phyloP scores from a whole-genome alignment of 441 rosid genomes.

The Gossypium lobatum region DNA sequence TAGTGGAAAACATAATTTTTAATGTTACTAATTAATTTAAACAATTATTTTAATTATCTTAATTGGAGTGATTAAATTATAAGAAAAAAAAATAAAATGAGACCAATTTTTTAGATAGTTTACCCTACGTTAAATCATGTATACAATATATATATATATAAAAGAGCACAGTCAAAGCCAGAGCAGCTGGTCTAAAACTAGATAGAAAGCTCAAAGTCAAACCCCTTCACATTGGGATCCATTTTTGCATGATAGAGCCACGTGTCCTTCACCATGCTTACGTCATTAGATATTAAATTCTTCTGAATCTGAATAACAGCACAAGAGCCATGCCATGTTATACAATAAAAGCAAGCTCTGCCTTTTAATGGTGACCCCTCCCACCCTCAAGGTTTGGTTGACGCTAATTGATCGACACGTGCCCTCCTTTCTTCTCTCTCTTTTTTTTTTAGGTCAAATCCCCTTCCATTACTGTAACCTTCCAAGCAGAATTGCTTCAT shows the following conservation, averaged over 20 bases:
- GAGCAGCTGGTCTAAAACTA: not conserved
- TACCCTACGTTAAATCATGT: too few species aligned
- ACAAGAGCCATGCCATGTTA: conserved; percentile 35
- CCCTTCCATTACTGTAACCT: conserved; percentile 5
- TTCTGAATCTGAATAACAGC: not conserved
- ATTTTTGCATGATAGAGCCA: conserved; percentile 14
- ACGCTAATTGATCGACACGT: conserved; percentile 19
- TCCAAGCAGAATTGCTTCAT: conserved; percentile 33
- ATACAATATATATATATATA: too few species aligned
- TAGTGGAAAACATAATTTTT: too few species aligned
- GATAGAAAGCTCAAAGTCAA: not conserved
- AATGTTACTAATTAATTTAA: too few species aligned
- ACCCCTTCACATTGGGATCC: conserved; percentile 14
- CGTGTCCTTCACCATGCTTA: conserved; percentile 24
- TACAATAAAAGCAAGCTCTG: conserved; percentile 20
- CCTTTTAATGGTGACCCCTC: conserved; percentile 12
- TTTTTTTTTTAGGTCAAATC: conserved; percentile 15
- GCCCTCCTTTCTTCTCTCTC: not conserved
- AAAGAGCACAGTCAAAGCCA: too few species aligned
- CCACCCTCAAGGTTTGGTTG: not conserved
- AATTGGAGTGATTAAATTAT: too few species aligned
- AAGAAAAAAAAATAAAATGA: too few species aligned
- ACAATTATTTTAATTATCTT: too few species aligned
- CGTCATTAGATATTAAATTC: not conserved
- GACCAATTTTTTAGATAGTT: too few species aligned